phyloP scores from a whole-genome alignment of 2,329 filamentous ascomycete species.

The Sarocladium strictum region DNA sequence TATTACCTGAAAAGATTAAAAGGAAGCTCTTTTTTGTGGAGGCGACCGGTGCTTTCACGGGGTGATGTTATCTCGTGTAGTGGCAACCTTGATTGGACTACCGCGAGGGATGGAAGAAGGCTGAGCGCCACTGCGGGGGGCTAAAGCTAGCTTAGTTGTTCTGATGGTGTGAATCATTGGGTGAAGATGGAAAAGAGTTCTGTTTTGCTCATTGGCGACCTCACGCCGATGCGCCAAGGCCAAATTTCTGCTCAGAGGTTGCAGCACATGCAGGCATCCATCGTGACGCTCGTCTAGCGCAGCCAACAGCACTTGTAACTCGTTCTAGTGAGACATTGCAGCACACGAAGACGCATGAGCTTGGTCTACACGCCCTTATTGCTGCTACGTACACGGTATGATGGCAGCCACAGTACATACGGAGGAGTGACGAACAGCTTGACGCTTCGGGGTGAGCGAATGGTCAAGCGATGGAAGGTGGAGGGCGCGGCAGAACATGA shows the following conservation, averaged over 20 bases:
- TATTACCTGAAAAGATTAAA: constrained; percentile 7
- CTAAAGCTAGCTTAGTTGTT: too few relatives aligned
- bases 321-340: too few relatives aligned
- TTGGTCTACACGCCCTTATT: not conserved
- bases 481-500: not conserved
- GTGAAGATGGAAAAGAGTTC: too few relatives aligned
- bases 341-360: too few relatives aligned
- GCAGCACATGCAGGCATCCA: not conserved
- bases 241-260: not conserved
- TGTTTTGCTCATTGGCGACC: too few relatives aligned
- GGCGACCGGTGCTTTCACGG: constrained; percentile 5
- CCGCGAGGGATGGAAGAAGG: too few relatives aligned
- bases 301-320: not conserved
- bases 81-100: not conserved
- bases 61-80: not conserved
- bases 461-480: not conserved
- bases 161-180: too few relatives aligned
- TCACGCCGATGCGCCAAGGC: not conserved
- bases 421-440: too few relatives aligned
- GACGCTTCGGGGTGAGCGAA: constrained; percentile 2
- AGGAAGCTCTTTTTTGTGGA: constrained; percentile 9
- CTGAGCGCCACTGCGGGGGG: too few relatives aligned
- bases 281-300: not conserved
- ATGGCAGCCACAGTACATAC: too few relatives aligned
- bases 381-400: too few relatives aligned